Base-by-base conservation (phyloP, 2,329 filamentous ascomycete genomes). In the Ramularia endophylla region DNA sequence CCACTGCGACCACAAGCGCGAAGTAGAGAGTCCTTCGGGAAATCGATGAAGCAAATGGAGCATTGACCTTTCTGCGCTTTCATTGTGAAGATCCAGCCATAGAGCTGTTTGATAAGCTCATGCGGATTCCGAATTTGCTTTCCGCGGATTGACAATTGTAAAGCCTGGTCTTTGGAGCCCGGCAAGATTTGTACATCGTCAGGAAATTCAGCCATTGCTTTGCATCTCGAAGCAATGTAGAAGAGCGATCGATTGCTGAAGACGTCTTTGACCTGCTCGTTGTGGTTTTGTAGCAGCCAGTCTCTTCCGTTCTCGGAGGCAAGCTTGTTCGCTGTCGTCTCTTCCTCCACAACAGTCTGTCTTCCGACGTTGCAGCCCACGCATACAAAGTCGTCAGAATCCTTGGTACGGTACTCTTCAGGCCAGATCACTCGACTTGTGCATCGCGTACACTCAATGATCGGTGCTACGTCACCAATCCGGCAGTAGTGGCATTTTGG, bases 401-500 rank as follows among this genome's bases (percentile, higher is more conserved):
- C 11, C 6, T 9, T 34, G 20, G 28, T 4, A 4, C 45, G 38
- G 41, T 48, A 48, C 27, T 43, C 45, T 7, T 42, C 38, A 12
- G 45, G 45, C 45, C 45, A 45, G 15, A 48, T 45, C 38, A 45
- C 30, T 16, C 31, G 19, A 31, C 38, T 40, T 2, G 32, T 31
- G 15, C 42, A 48, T 19, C 36, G 36, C 6, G 16, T 37, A 12
- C 45, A 48, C 12, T 45, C 38, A 2, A 48, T 34, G 12, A 42
- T 13, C 2, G 45, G 45, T 3, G 45, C 42, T 5, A 16, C 27
- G 8, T 36, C 20, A 5, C 31, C 28, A 1, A 32, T 22, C 1
- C 45, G 42, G 20, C 45, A 48, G 32, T 45, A 48, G 36, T 48
- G 39, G 27, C 45, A 45, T 36, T n/a, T n/a, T n/a, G n/a, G n/a